A percentile compares a stretch with the other conserved stretches of the same genome.
phyloP scores from a whole-genome alignment of 2,329 filamentous ascomycete species.

The Nothomitra cinnamomea region DNA sequence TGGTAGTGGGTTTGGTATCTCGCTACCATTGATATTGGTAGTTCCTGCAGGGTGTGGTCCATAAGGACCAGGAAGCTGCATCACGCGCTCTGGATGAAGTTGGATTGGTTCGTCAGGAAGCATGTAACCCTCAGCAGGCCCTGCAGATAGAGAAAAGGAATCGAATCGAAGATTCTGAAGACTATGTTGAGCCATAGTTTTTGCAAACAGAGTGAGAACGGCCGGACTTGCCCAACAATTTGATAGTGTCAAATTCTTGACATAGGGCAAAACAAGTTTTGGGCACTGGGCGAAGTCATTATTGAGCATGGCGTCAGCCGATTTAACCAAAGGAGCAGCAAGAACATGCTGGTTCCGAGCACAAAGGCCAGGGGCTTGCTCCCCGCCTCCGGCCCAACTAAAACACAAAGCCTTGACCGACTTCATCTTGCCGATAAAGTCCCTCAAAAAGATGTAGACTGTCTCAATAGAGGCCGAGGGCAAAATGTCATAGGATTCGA shows the following conservation, averaged over 20 bases:
- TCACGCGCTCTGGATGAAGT: slow-evolving; percentile 3
- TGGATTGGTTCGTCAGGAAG: background rate
- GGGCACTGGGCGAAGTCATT: background rate
- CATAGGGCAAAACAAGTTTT: slow-evolving; percentile 16
- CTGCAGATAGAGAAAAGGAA: slow-evolving; percentile 45
- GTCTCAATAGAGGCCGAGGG: slow-evolving; percentile 34
- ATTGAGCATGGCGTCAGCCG: slow-evolving; percentile 1
- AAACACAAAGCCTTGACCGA: slow-evolving; percentile 43
- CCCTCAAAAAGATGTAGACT: slow-evolving; percentile 31
- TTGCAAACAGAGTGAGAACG: slow-evolving; percentile 33
- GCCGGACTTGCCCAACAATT: slow-evolving; percentile 53
- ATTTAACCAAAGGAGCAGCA: slow-evolving; percentile 31
- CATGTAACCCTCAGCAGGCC: slow-evolving; percentile 12
- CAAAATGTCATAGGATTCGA: slow-evolving; percentile 30
- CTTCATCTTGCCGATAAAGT: slow-evolving; percentile 14
- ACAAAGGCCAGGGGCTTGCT: slow-evolving; percentile 43
- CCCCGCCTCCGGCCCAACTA: slow-evolving; percentile 51
- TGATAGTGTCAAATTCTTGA: slow-evolving; percentile 43
- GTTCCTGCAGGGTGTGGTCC: slow-evolving; percentile 6
- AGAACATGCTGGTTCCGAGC: slow-evolving; percentile 46
- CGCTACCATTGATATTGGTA: slow-evolving; percentile 2
- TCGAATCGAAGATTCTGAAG: slow-evolving; percentile 41
- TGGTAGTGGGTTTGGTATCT: slow-evolving; percentile 10
- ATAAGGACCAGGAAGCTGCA: slow-evolving; percentile 6
- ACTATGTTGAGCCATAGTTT: slow-evolving; percentile 27